Evolutionary conservation across 2,329 filamentous ascomycete genomes (phyloP).

Genomic region (Monosporascus sp.): DNA sequence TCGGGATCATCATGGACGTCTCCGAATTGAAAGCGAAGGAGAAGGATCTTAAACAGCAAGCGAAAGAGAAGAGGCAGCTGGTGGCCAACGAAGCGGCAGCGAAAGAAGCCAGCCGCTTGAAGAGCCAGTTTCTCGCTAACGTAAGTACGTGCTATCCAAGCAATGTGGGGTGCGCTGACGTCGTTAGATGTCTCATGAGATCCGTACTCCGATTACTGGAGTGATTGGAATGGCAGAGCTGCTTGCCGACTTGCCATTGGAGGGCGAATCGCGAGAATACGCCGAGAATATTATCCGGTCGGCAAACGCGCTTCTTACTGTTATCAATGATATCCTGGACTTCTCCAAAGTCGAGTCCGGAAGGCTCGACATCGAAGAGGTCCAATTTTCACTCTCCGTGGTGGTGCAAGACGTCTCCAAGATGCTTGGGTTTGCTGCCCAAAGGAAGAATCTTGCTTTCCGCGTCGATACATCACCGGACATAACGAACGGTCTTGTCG

Average conservation of each 20-base stretch:
- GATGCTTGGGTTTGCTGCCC: constrained; percentile 82
- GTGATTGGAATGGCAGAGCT: constrained; percentile 78
- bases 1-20: constrained; percentile 75
- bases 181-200: constrained; percentile 68
- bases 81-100: constrained; percentile 72
- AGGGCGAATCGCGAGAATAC: constrained; percentile 67
- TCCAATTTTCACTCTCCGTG: constrained; percentile 70
- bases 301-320: constrained; percentile 74
- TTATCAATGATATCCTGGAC: constrained; percentile 88
- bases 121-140: constrained; percentile 74
- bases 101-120: constrained; percentile 74
- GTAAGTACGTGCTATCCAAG: constrained; percentile 19
- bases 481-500: constrained; percentile 63
- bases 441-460: constrained; percentile 72
- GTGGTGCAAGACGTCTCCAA: constrained; percentile 76
- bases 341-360: constrained; percentile 84
- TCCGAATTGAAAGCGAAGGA: constrained; percentile 66
- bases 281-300: constrained; percentile 75
- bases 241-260: constrained; percentile 60
- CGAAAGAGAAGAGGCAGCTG: constrained; percentile 63
- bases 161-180: constrained; percentile 2
- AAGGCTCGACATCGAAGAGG: constrained; percentile 70
- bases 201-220: constrained; percentile 72
- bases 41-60: constrained; percentile 56
- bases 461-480: constrained; percentile 58